phyloP scores from a whole-genome alignment of 306 rosid genomes.

The Macrotyloma uniflorum region DNA sequence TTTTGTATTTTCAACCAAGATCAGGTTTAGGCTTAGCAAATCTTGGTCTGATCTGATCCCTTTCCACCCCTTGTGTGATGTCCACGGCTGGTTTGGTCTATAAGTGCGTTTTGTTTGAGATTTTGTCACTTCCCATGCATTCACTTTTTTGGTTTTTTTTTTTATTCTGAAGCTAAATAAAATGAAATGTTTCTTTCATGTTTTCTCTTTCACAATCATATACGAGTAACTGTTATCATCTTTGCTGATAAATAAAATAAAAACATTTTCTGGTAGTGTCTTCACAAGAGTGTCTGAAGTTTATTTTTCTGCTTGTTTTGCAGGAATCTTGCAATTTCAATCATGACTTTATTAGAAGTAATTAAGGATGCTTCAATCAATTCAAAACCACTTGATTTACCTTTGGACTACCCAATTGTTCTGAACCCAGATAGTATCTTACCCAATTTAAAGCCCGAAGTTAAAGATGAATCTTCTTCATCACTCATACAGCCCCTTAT shows the following conservation, averaged over 20 bases:
- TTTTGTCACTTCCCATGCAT: not conserved
- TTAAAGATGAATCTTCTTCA: constrained; percentile 39
- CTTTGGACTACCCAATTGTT: constrained; percentile 64
- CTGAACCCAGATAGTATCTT: constrained; percentile 64
- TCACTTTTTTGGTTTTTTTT: not conserved
- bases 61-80: not conserved
- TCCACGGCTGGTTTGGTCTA: not conserved
- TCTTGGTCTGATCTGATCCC: not conserved
- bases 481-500: constrained; percentile 48
- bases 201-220: not conserved
- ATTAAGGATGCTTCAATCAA: constrained; percentile 55
- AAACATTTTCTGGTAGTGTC: not conserved
- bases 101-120: not conserved
- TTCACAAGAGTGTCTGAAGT: not conserved
- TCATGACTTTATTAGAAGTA: constrained; percentile 75
- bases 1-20: not conserved
- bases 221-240: not conserved
- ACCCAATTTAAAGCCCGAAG: constrained; percentile 52
- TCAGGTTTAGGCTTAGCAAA: not conserved
- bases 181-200: not conserved
- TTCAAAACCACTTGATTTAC: constrained; percentile 41
- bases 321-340: constrained; percentile 32
- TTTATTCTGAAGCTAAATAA: not conserved
- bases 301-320: constrained; percentile 14
- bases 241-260: not conserved